Conservation (phyloP, 2,329 filamentous ascomycete species). For the Fusarium burgessii region DNA sequence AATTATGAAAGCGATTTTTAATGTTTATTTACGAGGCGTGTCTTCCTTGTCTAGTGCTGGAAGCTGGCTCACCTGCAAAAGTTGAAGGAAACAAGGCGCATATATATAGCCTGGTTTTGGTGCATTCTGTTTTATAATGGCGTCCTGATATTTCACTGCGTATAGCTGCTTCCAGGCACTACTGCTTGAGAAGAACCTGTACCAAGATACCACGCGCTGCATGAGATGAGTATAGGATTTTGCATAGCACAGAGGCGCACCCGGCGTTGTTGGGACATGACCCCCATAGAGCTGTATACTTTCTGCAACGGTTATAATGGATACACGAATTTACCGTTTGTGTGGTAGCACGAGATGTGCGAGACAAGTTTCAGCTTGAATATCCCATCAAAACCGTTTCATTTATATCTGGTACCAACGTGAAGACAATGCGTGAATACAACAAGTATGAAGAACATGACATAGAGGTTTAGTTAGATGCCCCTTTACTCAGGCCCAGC, state of each 20-base stretch:
- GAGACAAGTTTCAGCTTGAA: conserved; percentile 12
- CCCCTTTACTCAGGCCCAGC: conserved; percentile 47
- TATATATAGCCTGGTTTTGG: conserved; percentile 20
- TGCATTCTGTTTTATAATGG: conserved; percentile 22
- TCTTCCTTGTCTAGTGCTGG: conserved; percentile 22
- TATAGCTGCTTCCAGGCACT: conserved; percentile 19
- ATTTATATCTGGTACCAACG: not conserved
- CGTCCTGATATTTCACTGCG: conserved; percentile 21
- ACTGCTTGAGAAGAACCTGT: conserved; percentile 6
- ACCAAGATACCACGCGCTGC: conserved; percentile 36
- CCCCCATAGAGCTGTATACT: conserved; percentile 33
- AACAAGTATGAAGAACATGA: not conserved
- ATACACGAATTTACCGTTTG: conserved; percentile 23
- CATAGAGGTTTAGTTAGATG: not conserved
- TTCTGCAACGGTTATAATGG: conserved; percentile 28
- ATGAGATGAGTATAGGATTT: conserved; percentile 31
- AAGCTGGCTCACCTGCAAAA: conserved; percentile 28
- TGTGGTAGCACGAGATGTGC: conserved; percentile 7
- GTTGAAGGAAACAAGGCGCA: conserved; percentile 28
- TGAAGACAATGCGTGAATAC: not conserved
- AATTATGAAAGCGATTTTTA: conserved; percentile 31
- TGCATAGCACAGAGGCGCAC: conserved; percentile 37
- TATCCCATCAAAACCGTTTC: not conserved
- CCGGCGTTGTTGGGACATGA: conserved; percentile 34
- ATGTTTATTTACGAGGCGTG: conserved; percentile 39